Conservation (phyloP, 495 filamentous ascomycete species). For the Penicillium steckii region DNA sequence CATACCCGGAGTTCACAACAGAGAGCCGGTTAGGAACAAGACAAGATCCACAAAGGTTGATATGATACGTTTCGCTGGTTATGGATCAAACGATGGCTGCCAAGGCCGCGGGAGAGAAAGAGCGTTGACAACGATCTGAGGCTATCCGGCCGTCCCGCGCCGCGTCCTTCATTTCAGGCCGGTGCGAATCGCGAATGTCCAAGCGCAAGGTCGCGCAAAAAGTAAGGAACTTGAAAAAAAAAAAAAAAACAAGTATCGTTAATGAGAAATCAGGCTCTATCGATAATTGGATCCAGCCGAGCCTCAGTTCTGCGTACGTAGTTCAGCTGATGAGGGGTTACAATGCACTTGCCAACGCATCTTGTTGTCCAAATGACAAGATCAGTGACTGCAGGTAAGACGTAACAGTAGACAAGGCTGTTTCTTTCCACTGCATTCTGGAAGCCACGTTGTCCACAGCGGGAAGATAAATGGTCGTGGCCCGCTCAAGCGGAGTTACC, state of each 20-base stretch:
- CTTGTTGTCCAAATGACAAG: neutral
- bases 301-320: neutral
- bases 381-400: constrained; percentile 16
- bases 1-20: neutral
- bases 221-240: neutral
- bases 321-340: neutral
- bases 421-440: constrained; percentile 12
- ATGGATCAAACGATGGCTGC: constrained; percentile 1
- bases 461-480: constrained; percentile 6
- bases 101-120: constrained; percentile 7
- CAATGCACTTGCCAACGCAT: constrained; percentile 2
- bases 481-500: neutral
- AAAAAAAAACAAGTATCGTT: neutral
- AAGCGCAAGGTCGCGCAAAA: neutral
- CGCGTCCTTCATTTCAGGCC: constrained; percentile 8
- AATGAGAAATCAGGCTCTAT: no score
- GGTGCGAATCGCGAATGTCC: neutral
- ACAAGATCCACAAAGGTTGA: constrained; percentile 1
- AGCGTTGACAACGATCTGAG: constrained; percentile 6
- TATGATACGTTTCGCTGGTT: neutral
- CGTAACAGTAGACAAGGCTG: neutral
- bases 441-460: constrained; percentile 26
- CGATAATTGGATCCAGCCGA: neutral
- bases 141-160: constrained; percentile 14
- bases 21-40: neutral